A percentile compares a stretch with the other conserved stretches of the same genome.
Conservation (phyloP, 208 protist species). For the Acanthamoeba royreba region DNA sequence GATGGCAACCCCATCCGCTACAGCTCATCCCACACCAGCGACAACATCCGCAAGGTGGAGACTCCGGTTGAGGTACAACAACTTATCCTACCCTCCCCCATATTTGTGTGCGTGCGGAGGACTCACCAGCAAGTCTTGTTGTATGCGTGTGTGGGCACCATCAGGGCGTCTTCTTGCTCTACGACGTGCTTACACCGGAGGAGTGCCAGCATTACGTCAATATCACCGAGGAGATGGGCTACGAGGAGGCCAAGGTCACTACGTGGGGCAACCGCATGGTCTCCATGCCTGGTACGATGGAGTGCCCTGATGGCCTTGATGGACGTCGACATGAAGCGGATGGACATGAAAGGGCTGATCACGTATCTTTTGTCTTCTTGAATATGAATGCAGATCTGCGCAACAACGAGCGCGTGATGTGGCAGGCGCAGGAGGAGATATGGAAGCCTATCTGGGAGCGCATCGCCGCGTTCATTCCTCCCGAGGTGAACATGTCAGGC, state of each 20-base stretch:
- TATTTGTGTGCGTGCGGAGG: neutral
- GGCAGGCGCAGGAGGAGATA: neutral
- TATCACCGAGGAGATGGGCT: constrained; percentile 34
- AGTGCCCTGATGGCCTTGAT: no score
- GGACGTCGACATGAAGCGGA: neutral
- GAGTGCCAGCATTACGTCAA: constrained; percentile 46
- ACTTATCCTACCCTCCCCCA: neutral
- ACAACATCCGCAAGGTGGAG: neutral
- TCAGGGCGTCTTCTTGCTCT: constrained; percentile 20
- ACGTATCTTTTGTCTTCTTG: neutral
- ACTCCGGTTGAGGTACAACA: neutral
- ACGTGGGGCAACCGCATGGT: neutral
- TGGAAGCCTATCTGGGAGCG: constrained; percentile 34
- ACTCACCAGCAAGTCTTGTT: neutral
- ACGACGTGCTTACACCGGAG: constrained; percentile 12
- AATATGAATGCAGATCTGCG: neutral
- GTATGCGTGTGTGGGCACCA: neutral
- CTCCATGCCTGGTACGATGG: neutral
- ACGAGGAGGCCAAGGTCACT: neutral
- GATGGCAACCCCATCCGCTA: neutral
- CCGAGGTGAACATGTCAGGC: neutral
- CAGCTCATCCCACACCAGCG: neutral
- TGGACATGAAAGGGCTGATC: neutral
- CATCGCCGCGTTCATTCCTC: neutral
- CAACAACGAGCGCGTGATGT: constrained; percentile 48